Percentiles rank a stretch among this genome's conserved stretches.
These are phyloP conservation scores for Discostella pseudostelligera DNA, from an alignment of 108 stramenopile genomes.

Conservation along the genomic window DNA sequence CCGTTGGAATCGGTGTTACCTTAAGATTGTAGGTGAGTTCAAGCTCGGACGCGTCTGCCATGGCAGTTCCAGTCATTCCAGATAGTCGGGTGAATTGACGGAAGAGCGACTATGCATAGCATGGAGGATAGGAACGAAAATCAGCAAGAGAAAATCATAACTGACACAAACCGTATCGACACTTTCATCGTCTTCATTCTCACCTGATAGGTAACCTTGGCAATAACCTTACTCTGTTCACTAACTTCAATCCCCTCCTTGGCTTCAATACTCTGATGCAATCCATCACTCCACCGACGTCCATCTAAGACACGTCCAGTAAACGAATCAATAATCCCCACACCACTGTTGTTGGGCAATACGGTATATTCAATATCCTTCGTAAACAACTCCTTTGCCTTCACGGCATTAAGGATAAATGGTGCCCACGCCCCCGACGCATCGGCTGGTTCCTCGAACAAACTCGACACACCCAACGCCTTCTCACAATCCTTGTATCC, in stretches of 20 bases:
- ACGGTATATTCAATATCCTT: constrained; percentile 90
- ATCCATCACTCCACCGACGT: constrained; percentile 92
- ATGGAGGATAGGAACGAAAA: constrained; percentile 1
- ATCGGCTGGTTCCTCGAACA: constrained; percentile 80
- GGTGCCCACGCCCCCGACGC: constrained; percentile 86
- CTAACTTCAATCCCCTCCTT: constrained; percentile 91
- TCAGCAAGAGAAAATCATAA: not conserved
- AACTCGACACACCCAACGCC: constrained; percentile 77
- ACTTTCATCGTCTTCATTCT: constrained; percentile 4
- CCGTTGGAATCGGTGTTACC: constrained; percentile 89
- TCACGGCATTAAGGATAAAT: constrained; percentile 86
- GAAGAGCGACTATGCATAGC: constrained; percentile 66
- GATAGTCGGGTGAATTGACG: constrained; percentile 87
- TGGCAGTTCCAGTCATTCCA: constrained; percentile 96
- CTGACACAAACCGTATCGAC: not conserved
- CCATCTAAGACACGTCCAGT: constrained; percentile 95
- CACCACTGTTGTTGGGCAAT: constrained; percentile 54
- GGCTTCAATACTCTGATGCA: constrained; percentile 96
- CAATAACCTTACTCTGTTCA: constrained; percentile 90
- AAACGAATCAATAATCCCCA: constrained; percentile 94
- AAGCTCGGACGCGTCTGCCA: constrained; percentile 87
- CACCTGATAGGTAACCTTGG: constrained; percentile 95
- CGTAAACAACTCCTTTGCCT: constrained; percentile 93
- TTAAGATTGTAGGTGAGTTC: constrained; percentile 79
- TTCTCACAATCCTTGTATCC: constrained; percentile 87